Base-by-base conservation (phyloP, 139 green algal genomes). In the Edaphochlamys debaryana region DNA sequence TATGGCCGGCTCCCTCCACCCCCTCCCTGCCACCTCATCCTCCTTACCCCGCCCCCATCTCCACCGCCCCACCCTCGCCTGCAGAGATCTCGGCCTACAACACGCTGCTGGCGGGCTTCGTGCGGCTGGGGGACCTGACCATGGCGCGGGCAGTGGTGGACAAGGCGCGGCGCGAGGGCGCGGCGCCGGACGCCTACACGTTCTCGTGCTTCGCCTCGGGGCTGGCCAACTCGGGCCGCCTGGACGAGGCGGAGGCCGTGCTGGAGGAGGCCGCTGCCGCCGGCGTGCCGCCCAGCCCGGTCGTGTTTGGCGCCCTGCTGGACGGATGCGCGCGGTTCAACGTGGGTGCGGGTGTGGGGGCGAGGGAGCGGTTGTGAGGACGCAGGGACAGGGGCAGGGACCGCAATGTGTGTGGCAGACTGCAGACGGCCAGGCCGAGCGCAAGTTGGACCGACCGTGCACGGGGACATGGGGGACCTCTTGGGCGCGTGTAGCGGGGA, bases 81-180 rank as follows among this genome's bases (percentile, higher is more conserved):
- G 73, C 89, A 48, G 90, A 89, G 29, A 72, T 70, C 30, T 87
- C 93, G 9, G 95, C 90, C 0, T 96, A 94, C 66, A 95, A 95
- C 86, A 95, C 82, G 4, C 81, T 96, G 20, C 45, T 95, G 36
- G 67, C 81, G 1, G 90, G 87, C 2, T 91, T 93, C 40, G 92
- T 92, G 48, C 58, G 11, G 82, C 72, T n/a, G 87, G 70, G 88
- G 23, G 67, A 63, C 30, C 23, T 88, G 27, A 67, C 79, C 41
- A 75, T 66, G 20, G 87, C 82, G 37, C 71, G 76, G 3, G 84
- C 86, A 3, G 69, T 86, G 52, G 52, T 94, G 50, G 81, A 79
- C 8, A 90, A 89, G 54, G 90, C 90, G 23, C 36, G 63, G 62
- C 38, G 68, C 0, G 85, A 89, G 60, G 93, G 90, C 27, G 72